phyloP scores from a whole-genome alignment of 495 filamentous ascomycete genomes.

The Hypoxylon lenormandii region DNA sequence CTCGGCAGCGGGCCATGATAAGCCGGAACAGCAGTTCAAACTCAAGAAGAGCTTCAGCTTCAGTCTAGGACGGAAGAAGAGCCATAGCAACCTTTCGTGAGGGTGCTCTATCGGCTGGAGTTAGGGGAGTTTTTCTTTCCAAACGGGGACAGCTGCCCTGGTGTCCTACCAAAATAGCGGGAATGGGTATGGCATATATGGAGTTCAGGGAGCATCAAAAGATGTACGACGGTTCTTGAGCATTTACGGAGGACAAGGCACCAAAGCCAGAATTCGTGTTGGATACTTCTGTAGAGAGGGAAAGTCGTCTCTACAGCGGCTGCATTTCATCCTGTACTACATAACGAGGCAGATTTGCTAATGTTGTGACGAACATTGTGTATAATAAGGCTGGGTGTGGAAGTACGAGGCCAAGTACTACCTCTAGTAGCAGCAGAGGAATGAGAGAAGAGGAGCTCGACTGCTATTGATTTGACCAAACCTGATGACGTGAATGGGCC shows the following conservation, averaged over 20 bases:
- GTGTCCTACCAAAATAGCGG: slow-evolving; percentile 13
- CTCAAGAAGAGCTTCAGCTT: slow-evolving; percentile 69
- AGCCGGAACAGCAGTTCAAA: slow-evolving; percentile 47
- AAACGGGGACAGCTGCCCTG: slow-evolving; percentile 13
- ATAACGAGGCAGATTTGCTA: slow-evolving; percentile 19
- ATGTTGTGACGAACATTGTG: slow-evolving; percentile 28
- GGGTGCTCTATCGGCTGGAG: slow-evolving; percentile 24
- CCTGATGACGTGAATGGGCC: background rate
- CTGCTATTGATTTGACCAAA: slow-evolving; percentile 8
- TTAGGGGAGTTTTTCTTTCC: slow-evolving; percentile 21
- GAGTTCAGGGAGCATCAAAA: slow-evolving; percentile 43
- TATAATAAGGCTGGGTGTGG: slow-evolving; percentile 28
- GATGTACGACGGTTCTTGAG: slow-evolving; percentile 31
- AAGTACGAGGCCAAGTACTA: slow-evolving; percentile 3
- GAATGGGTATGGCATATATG: slow-evolving; percentile 34
- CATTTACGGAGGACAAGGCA: slow-evolving; percentile 38
- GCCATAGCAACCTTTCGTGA: slow-evolving; percentile 58
- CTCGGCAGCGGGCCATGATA: slow-evolving; percentile 40
- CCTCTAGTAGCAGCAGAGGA: slow-evolving; percentile 9
- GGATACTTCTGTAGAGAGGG: slow-evolving; percentile 35
- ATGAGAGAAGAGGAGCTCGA: slow-evolving; percentile 15
- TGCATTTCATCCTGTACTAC: slow-evolving; percentile 13
- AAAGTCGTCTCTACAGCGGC: slow-evolving; percentile 1
- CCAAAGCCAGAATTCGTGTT: slow-evolving; percentile 27
- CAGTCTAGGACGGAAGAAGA: slow-evolving; percentile 71